These are phyloP conservation scores for Lipomyces sp. DNA, from an alignment of 805 yeast species.

Conservation along the genomic window DNA sequence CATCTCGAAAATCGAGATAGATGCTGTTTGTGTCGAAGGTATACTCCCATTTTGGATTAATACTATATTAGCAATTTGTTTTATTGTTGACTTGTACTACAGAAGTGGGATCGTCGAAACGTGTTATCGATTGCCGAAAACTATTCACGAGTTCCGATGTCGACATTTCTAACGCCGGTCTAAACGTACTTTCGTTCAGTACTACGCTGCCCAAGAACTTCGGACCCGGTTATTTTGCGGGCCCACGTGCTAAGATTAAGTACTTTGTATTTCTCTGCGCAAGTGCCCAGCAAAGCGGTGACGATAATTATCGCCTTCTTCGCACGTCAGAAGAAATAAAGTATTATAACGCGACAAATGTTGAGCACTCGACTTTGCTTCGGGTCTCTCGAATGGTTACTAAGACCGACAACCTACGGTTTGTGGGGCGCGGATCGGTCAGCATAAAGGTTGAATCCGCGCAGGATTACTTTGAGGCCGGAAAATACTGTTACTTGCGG, in stretches of 20 bases:
- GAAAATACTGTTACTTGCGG: conserved; percentile 10
- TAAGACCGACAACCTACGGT: conserved; percentile 6
- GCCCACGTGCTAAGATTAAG: conserved; percentile 9
- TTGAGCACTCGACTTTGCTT: background rate
- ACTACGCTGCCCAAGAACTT: conserved; percentile 3
- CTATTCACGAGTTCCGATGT: background rate
- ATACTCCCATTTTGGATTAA: background rate
- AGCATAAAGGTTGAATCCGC: conserved; percentile 10
- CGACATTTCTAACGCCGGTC: conserved; percentile 2
- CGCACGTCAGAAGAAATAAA: conserved; percentile 8
- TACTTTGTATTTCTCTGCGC: conserved; percentile 10
- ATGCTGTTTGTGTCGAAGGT: conserved; percentile 8
- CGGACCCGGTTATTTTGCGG: conserved; percentile 16
- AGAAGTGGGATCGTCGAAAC: conserved; percentile 13
- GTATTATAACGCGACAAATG: conserved; percentile 15
- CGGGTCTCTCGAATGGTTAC: background rate
- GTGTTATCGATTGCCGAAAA: conserved; percentile 1
- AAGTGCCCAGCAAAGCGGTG: background rate
- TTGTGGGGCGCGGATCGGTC: conserved; percentile 20
- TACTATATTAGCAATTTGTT: background rate
- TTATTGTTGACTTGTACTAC: background rate
- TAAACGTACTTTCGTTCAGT: background rate
- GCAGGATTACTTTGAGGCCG: conserved; percentile 13
- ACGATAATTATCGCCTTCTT: background rate
- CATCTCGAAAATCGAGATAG: conserved; percentile 3